These are phyloP conservation scores for Colletotrichum truncatum DNA, from an alignment of 2,329 filamentous ascomycete species.

Conservation along the genomic window DNA sequence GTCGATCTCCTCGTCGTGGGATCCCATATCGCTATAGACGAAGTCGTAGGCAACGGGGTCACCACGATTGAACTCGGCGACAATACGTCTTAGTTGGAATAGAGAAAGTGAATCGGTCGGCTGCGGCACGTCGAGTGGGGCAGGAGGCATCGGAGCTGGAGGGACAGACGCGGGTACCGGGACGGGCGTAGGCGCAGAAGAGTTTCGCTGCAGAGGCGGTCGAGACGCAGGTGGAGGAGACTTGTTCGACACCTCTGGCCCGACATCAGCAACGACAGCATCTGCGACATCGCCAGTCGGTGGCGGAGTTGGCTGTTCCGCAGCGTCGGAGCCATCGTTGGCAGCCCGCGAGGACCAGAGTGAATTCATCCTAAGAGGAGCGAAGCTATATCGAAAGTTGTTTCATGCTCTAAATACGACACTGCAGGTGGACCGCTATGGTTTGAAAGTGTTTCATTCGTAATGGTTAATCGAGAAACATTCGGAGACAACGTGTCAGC, in stretches of 20 bases:
- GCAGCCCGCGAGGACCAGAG: slow-evolving; percentile 50
- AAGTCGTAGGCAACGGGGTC: slow-evolving; percentile 87
- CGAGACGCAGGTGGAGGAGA: slow-evolving; percentile 44
- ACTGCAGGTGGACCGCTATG: not conserved
- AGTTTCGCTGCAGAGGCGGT: slow-evolving; percentile 36
- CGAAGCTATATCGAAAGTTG: not conserved
- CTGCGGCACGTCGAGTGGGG: slow-evolving; percentile 45
- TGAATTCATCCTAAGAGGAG: slow-evolving; percentile 51
- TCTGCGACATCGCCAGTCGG: slow-evolving; percentile 51
- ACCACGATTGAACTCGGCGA: slow-evolving; percentile 75
- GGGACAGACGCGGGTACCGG: slow-evolving; percentile 30
- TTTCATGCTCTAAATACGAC: slow-evolving; percentile 13
- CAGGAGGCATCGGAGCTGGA: slow-evolving; percentile 32
- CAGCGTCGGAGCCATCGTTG: slow-evolving; percentile 40
- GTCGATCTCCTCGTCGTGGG: slow-evolving; percentile 88
- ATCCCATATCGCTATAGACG: slow-evolving; percentile 76
- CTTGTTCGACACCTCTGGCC: slow-evolving; percentile 46
- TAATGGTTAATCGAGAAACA: not conserved
- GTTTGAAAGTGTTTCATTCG: not conserved
- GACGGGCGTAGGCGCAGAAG: slow-evolving; percentile 33
- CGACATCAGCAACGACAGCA: slow-evolving; percentile 48
- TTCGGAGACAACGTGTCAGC: slow-evolving; percentile 1
- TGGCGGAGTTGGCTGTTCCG: slow-evolving; percentile 12
- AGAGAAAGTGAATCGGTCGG: slow-evolving; percentile 78
- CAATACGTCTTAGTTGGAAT: slow-evolving; percentile 76